A percentile compares a stretch with the other conserved stretches of the same genome.
Evolutionary conservation across 2,329 filamentous ascomycete species (phyloP).

Genomic region (Neocatenulostroma microsporum): DNA sequence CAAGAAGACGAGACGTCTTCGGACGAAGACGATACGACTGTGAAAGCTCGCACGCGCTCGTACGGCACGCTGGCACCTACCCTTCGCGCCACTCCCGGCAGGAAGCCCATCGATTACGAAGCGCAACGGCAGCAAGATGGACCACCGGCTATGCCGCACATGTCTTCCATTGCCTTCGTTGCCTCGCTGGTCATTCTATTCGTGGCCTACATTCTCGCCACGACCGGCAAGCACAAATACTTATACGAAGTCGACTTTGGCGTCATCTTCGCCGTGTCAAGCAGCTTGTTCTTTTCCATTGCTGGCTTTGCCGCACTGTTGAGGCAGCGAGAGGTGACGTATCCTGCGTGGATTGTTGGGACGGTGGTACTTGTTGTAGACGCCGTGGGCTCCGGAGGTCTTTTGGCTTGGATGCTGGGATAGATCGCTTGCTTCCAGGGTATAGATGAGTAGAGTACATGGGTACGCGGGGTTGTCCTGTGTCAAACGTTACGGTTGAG

Average conservation of each 20-base stretch:
- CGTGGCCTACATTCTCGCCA: conserved; percentile 58
- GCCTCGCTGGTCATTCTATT: conserved; percentile 56
- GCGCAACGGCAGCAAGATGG: no score
- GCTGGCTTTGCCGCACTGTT: conserved; percentile 54
- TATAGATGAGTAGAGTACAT: no score
- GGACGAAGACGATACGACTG: conserved; percentile 21
- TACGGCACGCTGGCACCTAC: conserved; percentile 8
- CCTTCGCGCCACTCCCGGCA: conserved; percentile 3
- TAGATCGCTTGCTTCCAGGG: no score
- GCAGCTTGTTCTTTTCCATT: conserved; percentile 57
- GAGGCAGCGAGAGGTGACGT: conserved; percentile 39
- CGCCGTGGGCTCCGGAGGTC: conserved; percentile 44
- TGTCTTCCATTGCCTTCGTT: conserved; percentile 47
- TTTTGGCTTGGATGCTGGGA: conserved; percentile 45
- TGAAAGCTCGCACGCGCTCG: conserved; percentile 1
- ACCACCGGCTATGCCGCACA: conserved; percentile 19
- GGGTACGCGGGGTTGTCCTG: no score
- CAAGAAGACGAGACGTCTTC: conserved; percentile 24
- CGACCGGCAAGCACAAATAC: conserved; percentile 60
- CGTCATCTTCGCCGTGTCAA: conserved; percentile 60
- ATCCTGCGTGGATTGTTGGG: conserved; percentile 40
- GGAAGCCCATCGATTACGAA: no score
- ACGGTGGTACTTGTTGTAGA: conserved; percentile 39
- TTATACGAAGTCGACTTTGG: conserved; percentile 66
- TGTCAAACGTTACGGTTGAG: no score